A percentile compares a stretch with the other conserved stretches of the same genome.
phyloP scores from a whole-genome alignment of 139 green algal genomes.

The Micractinium sp. region DNA sequence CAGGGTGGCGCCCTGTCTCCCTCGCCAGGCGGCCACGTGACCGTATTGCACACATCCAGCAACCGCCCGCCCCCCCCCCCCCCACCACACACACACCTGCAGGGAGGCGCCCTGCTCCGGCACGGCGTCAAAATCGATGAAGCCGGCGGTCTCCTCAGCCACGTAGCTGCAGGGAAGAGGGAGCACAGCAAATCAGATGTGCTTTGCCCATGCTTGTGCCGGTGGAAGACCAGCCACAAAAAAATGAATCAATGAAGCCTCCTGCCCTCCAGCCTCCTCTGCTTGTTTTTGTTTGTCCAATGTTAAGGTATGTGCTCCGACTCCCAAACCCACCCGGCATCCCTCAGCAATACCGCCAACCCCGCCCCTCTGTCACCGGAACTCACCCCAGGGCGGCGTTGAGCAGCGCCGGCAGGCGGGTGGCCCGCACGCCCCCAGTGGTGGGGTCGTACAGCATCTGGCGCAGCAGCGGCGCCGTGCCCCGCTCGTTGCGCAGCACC shows the following conservation, averaged over 20 bases:
- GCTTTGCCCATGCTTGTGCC: no score
- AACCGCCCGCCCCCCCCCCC: background rate
- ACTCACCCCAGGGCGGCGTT: slow-evolving; percentile 69
- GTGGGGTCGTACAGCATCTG: slow-evolving; percentile 73
- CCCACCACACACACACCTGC: slow-evolving; percentile 39
- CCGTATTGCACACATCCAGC: background rate
- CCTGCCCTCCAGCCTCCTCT: no score
- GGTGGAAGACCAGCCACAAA: no score
- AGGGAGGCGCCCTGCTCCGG: slow-evolving; percentile 72
- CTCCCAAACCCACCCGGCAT: no score
- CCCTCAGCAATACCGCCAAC: no score
- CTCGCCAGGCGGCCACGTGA: no score
- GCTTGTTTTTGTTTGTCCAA: no score
- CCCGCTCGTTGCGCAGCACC: slow-evolving; percentile 68
- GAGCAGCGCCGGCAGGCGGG: slow-evolving; percentile 76
- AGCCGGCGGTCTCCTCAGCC: slow-evolving; percentile 62
- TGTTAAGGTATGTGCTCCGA: no score
- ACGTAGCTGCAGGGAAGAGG: slow-evolving; percentile 53
- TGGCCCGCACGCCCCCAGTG: slow-evolving; percentile 56
- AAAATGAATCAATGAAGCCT: no score
- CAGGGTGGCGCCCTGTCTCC: no score
- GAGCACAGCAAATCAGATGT: background rate
- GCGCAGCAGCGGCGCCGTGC: slow-evolving; percentile 59
- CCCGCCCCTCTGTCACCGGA: no score
- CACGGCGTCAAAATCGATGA: slow-evolving; percentile 83